These are phyloP conservation scores for Pseudohalonectria lignicola DNA, from an alignment of 2,329 filamentous ascomycete species.

Conservation along the genomic window DNA sequence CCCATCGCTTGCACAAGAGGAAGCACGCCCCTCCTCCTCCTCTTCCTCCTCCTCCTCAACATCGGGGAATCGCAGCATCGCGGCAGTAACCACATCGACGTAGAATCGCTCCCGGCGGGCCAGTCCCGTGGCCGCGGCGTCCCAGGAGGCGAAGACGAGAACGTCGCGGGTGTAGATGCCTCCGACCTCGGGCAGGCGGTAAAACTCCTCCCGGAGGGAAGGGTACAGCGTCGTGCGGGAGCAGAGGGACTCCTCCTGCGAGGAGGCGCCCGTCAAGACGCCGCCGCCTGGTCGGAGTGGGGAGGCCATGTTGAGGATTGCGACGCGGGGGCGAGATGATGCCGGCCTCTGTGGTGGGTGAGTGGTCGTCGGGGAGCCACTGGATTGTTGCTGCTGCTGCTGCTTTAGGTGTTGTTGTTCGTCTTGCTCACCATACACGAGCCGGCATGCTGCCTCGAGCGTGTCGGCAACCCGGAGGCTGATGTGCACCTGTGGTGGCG, in stretches of 20 bases:
- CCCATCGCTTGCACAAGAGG: neutral
- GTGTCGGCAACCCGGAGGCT: constrained; percentile 38
- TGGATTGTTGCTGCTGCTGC: too few species aligned
- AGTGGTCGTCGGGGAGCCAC: too few species aligned
- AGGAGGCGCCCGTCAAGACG: constrained; percentile 45
- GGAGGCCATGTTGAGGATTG: constrained; percentile 54
- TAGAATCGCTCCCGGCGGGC: constrained; percentile 2
- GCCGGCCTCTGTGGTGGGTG: constrained; percentile 7
- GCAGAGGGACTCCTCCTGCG: constrained; percentile 52
- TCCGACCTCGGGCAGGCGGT: constrained; percentile 46
- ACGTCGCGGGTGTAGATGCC: constrained; percentile 47
- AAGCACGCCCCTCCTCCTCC: neutral
- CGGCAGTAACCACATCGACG: neutral
- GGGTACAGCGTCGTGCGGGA: constrained; percentile 48
- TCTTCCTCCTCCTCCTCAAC: neutral
- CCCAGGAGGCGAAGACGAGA: constrained; percentile 37
- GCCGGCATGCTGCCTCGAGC: constrained; percentile 42
- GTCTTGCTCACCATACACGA: too few species aligned
- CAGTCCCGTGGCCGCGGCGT: constrained; percentile 17
- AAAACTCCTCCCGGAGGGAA: constrained; percentile 45
- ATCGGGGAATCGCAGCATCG: neutral
- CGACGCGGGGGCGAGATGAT: constrained; percentile 33
- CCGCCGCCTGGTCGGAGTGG: constrained; percentile 50
- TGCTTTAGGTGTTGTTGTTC: constrained; percentile 4
- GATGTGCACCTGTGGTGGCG: neutral